Conservation (phyloP, 768 basidiomycete genomes). For the Pleurotus tuber-regium region DNA sequence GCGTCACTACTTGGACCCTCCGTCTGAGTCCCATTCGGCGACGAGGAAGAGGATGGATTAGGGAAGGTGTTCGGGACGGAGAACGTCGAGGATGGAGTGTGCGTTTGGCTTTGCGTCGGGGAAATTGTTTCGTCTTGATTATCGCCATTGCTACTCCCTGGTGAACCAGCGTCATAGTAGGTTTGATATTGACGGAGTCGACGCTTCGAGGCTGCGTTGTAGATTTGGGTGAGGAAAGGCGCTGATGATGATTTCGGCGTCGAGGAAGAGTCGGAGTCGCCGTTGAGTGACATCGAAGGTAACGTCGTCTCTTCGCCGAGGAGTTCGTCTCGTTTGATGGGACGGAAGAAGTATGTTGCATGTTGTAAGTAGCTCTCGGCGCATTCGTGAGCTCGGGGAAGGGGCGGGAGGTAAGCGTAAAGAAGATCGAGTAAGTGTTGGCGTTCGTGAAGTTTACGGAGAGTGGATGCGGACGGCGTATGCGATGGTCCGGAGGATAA, state of each 20-base stretch:
- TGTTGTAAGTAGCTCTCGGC: slow-evolving; percentile 43
- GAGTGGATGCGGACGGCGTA: neutral
- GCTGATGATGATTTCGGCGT: neutral
- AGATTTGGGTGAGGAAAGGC: slow-evolving; percentile 1
- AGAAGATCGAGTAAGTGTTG: slow-evolving; percentile 29
- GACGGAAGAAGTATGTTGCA: slow-evolving; percentile 47
- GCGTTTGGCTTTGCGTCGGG: neutral
- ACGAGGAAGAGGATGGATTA: neutral
- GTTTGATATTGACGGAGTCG: slow-evolving; percentile 1
- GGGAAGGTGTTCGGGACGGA: too few species aligned
- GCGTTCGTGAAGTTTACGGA: slow-evolving; percentile 24
- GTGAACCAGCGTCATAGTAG: slow-evolving; percentile 5
- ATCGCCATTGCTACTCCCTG: slow-evolving; percentile 6
- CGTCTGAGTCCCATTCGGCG: slow-evolving; percentile 4
- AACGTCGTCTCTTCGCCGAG: slow-evolving; percentile 30
- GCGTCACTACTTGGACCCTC: slow-evolving; percentile 11
- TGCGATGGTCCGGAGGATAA: neutral
- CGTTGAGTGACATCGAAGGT: slow-evolving; percentile 27
- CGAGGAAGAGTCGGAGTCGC: slow-evolving; percentile 8
- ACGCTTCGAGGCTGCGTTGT: neutral
- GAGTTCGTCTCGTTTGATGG: slow-evolving; percentile 48
- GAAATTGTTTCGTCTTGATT: neutral
- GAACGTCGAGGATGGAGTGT: neutral
- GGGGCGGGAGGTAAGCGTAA: slow-evolving; percentile 41
- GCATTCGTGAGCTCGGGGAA: slow-evolving; percentile 37